Evolutionary conservation across 352 stramenopile genomes (phyloP).

Genomic region (Phytophthora agathidicida): DNA sequence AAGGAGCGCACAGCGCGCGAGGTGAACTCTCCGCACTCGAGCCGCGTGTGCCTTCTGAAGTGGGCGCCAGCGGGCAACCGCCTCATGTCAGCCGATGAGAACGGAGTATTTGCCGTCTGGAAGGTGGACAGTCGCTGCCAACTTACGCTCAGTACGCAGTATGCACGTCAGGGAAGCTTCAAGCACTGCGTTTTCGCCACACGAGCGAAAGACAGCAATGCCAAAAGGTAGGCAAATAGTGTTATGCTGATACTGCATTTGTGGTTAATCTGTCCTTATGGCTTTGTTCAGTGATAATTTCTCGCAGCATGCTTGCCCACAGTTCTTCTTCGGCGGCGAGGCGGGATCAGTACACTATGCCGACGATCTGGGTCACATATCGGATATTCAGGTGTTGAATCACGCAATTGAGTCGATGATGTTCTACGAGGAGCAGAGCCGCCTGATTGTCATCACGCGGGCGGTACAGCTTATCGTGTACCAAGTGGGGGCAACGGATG

Average conservation of each 20-base stretch:
- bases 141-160: conserved; percentile 81
- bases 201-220: conserved; percentile 42
- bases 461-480: conserved; percentile 90
- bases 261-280: background rate
- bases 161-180: conserved; percentile 85
- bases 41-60: conserved; percentile 80
- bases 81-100: conserved; percentile 91
- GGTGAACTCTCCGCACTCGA: conserved; percentile 83
- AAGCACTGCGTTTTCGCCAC: conserved; percentile 90
- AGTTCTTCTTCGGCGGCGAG: conserved; percentile 95
- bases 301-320: conserved; percentile 63
- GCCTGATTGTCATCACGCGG: conserved; percentile 92
- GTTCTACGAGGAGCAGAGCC: conserved; percentile 83
- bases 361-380: conserved; percentile 93
- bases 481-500: conserved; percentile 79
- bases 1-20: conserved; percentile 76
- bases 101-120: conserved; percentile 84
- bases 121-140: conserved; percentile 85
- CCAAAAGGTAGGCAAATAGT: conserved; percentile 45
- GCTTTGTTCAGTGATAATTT: conserved; percentile 45
- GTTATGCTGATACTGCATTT: too few species aligned
- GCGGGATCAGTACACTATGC: conserved; percentile 90
- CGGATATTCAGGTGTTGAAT: conserved; percentile 87
- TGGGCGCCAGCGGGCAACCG: conserved; percentile 90
- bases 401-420: conserved; percentile 91